phyloP scores from a whole-genome alignment of 495 filamentous ascomycete genomes.

The Neurospora sp. region DNA sequence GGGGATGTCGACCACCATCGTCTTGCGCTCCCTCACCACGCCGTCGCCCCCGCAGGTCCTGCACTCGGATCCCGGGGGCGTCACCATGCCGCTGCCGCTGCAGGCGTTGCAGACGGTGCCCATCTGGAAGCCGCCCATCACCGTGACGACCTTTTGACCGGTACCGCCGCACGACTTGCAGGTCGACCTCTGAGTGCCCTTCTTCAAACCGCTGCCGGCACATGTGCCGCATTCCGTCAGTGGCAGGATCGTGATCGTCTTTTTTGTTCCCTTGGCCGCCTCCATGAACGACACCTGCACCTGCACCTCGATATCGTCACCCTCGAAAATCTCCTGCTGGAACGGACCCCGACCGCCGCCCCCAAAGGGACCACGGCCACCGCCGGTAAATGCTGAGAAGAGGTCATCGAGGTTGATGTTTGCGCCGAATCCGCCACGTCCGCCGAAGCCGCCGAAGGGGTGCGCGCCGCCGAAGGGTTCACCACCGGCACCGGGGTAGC shows the following conservation, averaged over 20 bases:
- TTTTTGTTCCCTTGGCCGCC: constrained; percentile 75
- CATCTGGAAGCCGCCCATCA: constrained; percentile 93
- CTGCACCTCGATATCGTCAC: constrained; percentile 91
- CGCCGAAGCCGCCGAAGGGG: constrained; percentile 48
- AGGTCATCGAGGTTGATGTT: constrained; percentile 94
- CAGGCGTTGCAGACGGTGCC: constrained; percentile 77
- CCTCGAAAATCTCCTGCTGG: constrained; percentile 66
- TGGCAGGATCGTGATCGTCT: constrained; percentile 71
- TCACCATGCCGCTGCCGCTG: constrained; percentile 58
- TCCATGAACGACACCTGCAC: constrained; percentile 91
- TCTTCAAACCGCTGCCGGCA: constrained; percentile 71
- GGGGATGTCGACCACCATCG: constrained; percentile 79
- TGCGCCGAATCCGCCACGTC: constrained; percentile 53
- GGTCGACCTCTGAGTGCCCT: constrained; percentile 56
- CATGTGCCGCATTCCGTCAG: constrained; percentile 72
- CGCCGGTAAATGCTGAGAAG: constrained; percentile 73
- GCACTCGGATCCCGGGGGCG: constrained; percentile 73
- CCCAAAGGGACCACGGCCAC: constrained; percentile 38
- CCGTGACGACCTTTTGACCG: constrained; percentile 74
- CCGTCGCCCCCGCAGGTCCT: constrained; percentile 67
- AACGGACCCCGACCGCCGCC: constrained; percentile 50
- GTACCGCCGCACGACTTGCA: constrained; percentile 80
- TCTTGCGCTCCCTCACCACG: constrained; percentile 65
- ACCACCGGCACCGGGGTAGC: constrained; percentile 52
- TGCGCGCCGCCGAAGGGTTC: constrained; percentile 57